Percentiles rank a stretch among this genome's conserved stretches.
Conservation (phyloP, 2,329 filamentous ascomycete genomes). For the Aspergillus fischeri region DNA sequence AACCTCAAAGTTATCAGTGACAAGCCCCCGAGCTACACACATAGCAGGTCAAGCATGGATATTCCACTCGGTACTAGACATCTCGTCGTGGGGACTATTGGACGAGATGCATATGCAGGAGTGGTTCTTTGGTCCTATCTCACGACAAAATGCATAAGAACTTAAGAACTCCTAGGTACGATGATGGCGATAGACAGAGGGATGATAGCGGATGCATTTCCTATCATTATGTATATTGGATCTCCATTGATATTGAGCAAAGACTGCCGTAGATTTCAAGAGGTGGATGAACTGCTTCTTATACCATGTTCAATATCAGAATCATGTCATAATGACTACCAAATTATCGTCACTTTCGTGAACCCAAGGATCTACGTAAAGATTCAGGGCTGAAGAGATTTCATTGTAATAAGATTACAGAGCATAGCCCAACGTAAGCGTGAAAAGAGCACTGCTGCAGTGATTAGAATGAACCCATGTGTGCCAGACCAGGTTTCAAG, state of each 20-base stretch:
- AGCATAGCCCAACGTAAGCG: not conserved
- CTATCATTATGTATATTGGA: not conserved
- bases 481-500: not conserved
- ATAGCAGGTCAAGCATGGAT: not conserved
- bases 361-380: not conserved
- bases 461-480: not conserved
- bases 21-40: not conserved
- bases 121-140: not conserved
- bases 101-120: not conserved
- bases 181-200: not conserved
- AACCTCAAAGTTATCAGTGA: not conserved
- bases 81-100: not conserved
- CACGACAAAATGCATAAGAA: not conserved
- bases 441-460: not conserved
- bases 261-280: not conserved
- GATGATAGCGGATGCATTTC: not conserved
- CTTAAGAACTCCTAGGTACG: not conserved
- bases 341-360: not conserved
- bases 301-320: not conserved
- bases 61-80: not conserved
- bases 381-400: not conserved
- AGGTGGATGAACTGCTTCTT: not conserved
- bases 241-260: not conserved
- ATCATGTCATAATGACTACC: not conserved
- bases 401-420: not conserved